Percentiles rank a stretch among this genome's conserved stretches.
Conservation (phyloP, 1,284 basidiomycete genomes). For the Malassezia obtusa region DNA sequence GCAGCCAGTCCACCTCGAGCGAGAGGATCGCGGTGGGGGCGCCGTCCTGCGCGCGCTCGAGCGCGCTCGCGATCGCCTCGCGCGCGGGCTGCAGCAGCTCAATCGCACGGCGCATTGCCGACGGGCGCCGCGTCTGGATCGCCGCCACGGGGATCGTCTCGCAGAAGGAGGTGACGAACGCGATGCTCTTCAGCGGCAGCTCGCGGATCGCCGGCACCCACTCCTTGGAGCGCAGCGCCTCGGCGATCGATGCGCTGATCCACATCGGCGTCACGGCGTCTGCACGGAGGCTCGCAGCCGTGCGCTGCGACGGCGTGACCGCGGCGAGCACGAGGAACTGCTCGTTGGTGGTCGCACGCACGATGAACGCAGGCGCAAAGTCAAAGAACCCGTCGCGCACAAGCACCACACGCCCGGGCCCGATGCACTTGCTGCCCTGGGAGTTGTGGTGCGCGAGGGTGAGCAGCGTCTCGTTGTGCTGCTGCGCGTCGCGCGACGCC, state of each 20-base stretch:
- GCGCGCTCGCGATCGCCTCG: not conserved
- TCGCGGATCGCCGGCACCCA: constrained; percentile 54
- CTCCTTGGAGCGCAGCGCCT: not conserved
- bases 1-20: constrained; percentile 61
- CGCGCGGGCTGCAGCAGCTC: constrained; percentile 15
- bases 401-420: constrained; percentile 69
- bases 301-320: constrained; percentile 48
- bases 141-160: constrained; percentile 49
- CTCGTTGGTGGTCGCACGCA: constrained; percentile 59
- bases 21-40: constrained; percentile 2
- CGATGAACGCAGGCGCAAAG: constrained; percentile 63
- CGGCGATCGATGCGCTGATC: not conserved
- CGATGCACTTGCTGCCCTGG: constrained; percentile 62
- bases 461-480: constrained; percentile 60
- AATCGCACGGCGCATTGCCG: constrained; percentile 52
- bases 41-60: not conserved
- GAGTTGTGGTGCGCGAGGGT: constrained; percentile 59
- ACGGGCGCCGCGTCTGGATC: constrained; percentile 54
- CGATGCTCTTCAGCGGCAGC: constrained; percentile 66
- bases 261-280: constrained; percentile 10
- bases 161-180: constrained; percentile 57
- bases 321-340: constrained; percentile 67
- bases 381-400: constrained; percentile 72
- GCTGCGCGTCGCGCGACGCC: constrained; percentile 59
- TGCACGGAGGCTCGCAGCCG: not conserved